These are phyloP conservation scores for Trametes hirsuta DNA, from an alignment of 1,284 basidiomycete species.

Conservation along the genomic window DNA sequence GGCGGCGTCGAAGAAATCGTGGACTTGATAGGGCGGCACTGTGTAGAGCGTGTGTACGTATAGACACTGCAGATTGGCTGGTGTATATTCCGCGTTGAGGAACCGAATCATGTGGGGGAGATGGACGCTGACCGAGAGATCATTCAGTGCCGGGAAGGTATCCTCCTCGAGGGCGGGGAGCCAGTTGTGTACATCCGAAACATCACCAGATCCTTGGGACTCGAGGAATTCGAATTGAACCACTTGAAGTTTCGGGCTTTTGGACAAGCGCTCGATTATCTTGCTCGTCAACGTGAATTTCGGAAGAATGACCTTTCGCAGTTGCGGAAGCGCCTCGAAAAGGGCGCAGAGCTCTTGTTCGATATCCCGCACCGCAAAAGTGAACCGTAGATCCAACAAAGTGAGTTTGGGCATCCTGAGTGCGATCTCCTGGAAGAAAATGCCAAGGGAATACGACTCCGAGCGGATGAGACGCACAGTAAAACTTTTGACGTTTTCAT, in stretches of 20 bases:
- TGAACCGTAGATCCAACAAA: slow-evolving; percentile 46
- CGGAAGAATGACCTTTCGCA: slow-evolving; percentile 54
- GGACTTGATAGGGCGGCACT: slow-evolving; percentile 45
- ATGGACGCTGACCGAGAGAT: slow-evolving; percentile 50
- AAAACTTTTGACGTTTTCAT: slow-evolving; percentile 42
- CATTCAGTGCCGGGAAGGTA: slow-evolving; percentile 57
- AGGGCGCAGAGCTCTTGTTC: slow-evolving; percentile 42
- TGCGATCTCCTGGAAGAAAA: slow-evolving; percentile 53
- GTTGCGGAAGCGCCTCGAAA: slow-evolving; percentile 44
- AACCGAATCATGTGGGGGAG: slow-evolving; percentile 51
- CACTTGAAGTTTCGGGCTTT: slow-evolving; percentile 44
- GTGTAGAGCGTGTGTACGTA: slow-evolving; percentile 48
- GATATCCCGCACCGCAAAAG: slow-evolving; percentile 40
- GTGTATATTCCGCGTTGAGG: slow-evolving; percentile 47
- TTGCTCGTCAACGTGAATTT: slow-evolving; percentile 51
- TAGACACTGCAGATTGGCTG: slow-evolving; percentile 51
- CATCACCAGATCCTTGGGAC: slow-evolving; percentile 46
- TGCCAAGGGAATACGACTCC: slow-evolving; percentile 26
- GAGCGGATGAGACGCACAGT: slow-evolving; percentile 30
- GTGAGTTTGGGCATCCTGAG: slow-evolving; percentile 55
- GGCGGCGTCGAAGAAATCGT: slow-evolving; percentile 46
- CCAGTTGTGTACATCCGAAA: slow-evolving; percentile 47
- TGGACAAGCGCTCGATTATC: slow-evolving; percentile 50
- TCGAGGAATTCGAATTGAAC: slow-evolving; percentile 54
- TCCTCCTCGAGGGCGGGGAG: slow-evolving; percentile 46